Percentiles rank a stretch among this genome's conserved stretches.
Conservation (phyloP, 2,329 filamentous ascomycete genomes). For the Penicillium hordei region DNA sequence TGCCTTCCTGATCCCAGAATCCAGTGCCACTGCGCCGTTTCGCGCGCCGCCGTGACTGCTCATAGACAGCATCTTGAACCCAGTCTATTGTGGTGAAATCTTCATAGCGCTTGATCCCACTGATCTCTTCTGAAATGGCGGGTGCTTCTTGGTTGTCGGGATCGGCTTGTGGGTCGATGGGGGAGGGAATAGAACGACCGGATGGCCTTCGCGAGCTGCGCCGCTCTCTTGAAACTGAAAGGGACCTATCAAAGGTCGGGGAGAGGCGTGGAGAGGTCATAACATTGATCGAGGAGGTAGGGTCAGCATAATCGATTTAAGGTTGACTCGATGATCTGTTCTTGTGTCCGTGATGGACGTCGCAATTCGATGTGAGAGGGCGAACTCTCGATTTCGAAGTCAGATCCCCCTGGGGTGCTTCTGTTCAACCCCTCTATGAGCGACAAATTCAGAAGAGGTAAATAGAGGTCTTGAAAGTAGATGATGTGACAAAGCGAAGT, state of each 20-base stretch:
- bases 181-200: slow-evolving; percentile 55
- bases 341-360: slow-evolving; percentile 13
- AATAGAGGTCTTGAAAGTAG: slow-evolving; percentile 5
- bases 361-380: not conserved
- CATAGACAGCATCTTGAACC: slow-evolving; percentile 94
- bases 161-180: slow-evolving; percentile 56
- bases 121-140: slow-evolving; percentile 89
- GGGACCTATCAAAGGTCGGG: slow-evolving; percentile 31
- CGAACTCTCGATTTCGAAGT: not conserved
- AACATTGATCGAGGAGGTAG: slow-evolving; percentile 34
- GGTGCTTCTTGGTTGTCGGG: slow-evolving; percentile 59
- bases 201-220: slow-evolving; percentile 45
- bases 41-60: slow-evolving; percentile 77
- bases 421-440: not conserved
- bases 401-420: not conserved
- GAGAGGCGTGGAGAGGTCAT: slow-evolving; percentile 43
- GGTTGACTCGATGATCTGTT: slow-evolving; percentile 14
- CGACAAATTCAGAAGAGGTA: slow-evolving; percentile 5
- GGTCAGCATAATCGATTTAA: slow-evolving; percentile 31
- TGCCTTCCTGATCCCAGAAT: slow-evolving; percentile 67
- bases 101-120: slow-evolving; percentile 96
- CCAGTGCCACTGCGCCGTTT: slow-evolving; percentile 70
- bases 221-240: slow-evolving; percentile 34
- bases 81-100: slow-evolving; percentile 97
- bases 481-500: slow-evolving; percentile 19